These are phyloP conservation scores for Ogataea zsoltii DNA, from an alignment of 805 yeast genomes.

Conservation along the genomic window DNA sequence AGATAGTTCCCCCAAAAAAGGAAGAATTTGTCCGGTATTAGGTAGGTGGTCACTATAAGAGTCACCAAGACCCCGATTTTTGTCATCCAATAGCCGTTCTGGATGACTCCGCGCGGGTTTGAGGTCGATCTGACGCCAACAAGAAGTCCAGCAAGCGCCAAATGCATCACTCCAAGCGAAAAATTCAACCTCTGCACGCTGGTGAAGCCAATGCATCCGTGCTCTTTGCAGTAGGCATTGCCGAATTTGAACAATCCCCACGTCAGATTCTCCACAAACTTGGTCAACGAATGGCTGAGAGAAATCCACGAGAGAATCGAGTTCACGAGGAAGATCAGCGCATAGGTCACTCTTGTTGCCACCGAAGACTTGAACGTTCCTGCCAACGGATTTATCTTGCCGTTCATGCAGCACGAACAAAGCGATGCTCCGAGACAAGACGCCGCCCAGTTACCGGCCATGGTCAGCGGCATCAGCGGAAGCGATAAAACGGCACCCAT, in stretches of 20 bases:
- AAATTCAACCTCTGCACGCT: constrained; percentile 92
- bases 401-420: constrained; percentile 57
- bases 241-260: constrained; percentile 66
- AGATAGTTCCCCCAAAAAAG: constrained; percentile 89
- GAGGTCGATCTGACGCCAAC: constrained; percentile 75
- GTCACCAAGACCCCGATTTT: constrained; percentile 63
- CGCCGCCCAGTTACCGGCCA: constrained; percentile 61
- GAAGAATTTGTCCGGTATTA: constrained; percentile 85
- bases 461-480: constrained; percentile 60
- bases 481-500: constrained; percentile 75
- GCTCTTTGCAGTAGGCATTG: constrained; percentile 65
- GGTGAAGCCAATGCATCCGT: constrained; percentile 84
- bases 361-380: constrained; percentile 62
- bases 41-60: constrained; percentile 61
- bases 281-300: constrained; percentile 75
- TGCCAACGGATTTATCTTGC: constrained; percentile 38
- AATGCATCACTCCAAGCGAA: constrained; percentile 79
- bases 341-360: constrained; percentile 86
- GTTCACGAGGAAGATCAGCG: constrained; percentile 71
- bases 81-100: constrained; percentile 89
- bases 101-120: constrained; percentile 78
- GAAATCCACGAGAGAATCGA: constrained; percentile 91
- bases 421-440: constrained; percentile 83
- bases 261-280: constrained; percentile 69
- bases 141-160: constrained; percentile 65